These are phyloP conservation scores for Capsicum rhomboideum DNA, from an alignment of 257 asterid genomes.

Conservation along the genomic window DNA sequence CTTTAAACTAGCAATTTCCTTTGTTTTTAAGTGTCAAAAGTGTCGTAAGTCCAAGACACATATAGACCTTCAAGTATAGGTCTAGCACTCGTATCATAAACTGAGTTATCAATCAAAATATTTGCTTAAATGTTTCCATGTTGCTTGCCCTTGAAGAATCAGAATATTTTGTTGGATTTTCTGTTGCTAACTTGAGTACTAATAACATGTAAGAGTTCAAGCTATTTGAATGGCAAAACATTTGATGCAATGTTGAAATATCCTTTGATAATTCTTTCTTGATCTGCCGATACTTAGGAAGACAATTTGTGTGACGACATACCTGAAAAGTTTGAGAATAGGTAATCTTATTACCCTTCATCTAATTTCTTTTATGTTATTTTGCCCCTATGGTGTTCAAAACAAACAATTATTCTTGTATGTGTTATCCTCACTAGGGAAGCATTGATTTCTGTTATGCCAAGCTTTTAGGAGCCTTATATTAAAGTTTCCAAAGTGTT, in stretches of 20 bases:
- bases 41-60: no score
- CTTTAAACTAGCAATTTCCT: no score
- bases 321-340: slow-evolving; percentile 45
- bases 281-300: slow-evolving; percentile 46
- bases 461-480: slow-evolving; percentile 61
- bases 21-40: no score
- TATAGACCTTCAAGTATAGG: no score
- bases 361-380: background rate
- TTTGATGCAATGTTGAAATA: background rate
- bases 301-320: slow-evolving; percentile 45
- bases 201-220: background rate
- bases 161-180: background rate
- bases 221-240: background rate
- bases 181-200: background rate
- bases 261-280: background rate
- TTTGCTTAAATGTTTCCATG: background rate
- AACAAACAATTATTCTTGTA: background rate
- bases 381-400: background rate
- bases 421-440: slow-evolving; percentile 35
- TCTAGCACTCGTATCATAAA: no score
- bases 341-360: slow-evolving; percentile 15
- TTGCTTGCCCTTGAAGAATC: background rate
- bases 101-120: background rate
- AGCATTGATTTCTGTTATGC: slow-evolving; percentile 55
- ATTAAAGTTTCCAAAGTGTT: no score